Conservation (phyloP, 345 rosid genomes). For the Salix koriyanagi region DNA sequence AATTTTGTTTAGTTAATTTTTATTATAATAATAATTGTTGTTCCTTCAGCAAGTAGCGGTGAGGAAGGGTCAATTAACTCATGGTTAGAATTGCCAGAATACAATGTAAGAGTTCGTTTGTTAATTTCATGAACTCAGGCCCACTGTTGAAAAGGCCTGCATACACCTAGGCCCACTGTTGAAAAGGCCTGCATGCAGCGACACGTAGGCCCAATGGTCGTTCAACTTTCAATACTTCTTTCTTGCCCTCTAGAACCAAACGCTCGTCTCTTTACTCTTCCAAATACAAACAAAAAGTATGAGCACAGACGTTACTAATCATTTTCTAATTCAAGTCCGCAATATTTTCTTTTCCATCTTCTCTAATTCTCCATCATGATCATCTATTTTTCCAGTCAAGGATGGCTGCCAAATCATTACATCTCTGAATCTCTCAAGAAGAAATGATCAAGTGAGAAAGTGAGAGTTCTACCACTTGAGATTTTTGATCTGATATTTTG, state of each 20-base stretch:
- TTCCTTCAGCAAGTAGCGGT: background rate
- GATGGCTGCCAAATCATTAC: constrained; percentile 20
- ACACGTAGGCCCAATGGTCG: constrained; percentile 4
- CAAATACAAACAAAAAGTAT: background rate
- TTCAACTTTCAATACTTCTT: constrained; percentile 12
- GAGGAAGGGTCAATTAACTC: background rate
- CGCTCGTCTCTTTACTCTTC: constrained; percentile 1
- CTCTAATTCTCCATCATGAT: background rate
- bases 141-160: background rate
- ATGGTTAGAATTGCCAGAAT: background rate
- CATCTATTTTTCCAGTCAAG: constrained; percentile 12
- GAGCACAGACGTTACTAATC: background rate
- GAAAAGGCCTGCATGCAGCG: constrained; percentile 14
- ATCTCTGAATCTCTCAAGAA: background rate
- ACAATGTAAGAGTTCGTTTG: background rate
- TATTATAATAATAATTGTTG: too few species aligned
- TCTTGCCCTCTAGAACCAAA: constrained; percentile 2
- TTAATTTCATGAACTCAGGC: background rate
- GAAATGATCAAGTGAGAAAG: background rate
- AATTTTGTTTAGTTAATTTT: too few species aligned
- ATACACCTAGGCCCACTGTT: background rate
- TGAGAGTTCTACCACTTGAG: constrained; percentile 16
- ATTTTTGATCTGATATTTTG: constrained; percentile 22
- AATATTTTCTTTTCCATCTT: background rate
- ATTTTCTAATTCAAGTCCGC: background rate